phyloP scores from a whole-genome alignment of 805 yeast species.

The Saturnispora halmiae region DNA sequence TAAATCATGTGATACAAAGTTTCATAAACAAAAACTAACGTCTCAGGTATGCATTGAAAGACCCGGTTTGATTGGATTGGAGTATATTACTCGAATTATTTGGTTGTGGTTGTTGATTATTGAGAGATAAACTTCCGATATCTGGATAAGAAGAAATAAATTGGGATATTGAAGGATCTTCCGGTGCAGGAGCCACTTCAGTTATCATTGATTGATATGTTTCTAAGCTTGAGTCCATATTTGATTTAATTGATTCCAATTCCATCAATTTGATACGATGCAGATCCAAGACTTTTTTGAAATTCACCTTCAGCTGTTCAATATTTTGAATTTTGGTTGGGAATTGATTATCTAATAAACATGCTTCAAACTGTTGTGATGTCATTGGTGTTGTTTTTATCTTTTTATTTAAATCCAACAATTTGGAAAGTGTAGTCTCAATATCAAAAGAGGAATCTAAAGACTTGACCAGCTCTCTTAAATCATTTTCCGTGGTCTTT shows the following conservation, averaged over 20 bases:
- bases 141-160: conserved; percentile 13
- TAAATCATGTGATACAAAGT: not conserved
- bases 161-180: conserved; percentile 10
- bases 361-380: conserved; percentile 25
- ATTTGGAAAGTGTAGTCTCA: conserved; percentile 56
- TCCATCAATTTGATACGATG: conserved; percentile 74
- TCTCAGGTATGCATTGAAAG: conserved; percentile 10
- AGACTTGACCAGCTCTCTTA: conserved; percentile 37
- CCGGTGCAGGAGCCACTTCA: conserved; percentile 15
- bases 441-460: conserved; percentile 53
- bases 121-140: conserved; percentile 11
- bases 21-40: not conserved
- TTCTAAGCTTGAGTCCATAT: conserved; percentile 58
- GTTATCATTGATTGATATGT: conserved; percentile 52
- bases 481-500: conserved; percentile 54
- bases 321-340: conserved; percentile 66
- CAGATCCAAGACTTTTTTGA: conserved; percentile 69
- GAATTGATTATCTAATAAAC: conserved; percentile 50
- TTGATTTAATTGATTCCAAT: conserved; percentile 57
- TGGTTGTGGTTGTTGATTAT: conserved; percentile 3
- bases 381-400: conserved; percentile 31
- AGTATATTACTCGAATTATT: conserved; percentile 1
- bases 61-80: conserved; percentile 12
- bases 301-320: conserved; percentile 61
- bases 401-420: conserved; percentile 30